phyloP scores from a whole-genome alignment of 1,284 basidiomycete species.

The Termitomyces sp. region DNA sequence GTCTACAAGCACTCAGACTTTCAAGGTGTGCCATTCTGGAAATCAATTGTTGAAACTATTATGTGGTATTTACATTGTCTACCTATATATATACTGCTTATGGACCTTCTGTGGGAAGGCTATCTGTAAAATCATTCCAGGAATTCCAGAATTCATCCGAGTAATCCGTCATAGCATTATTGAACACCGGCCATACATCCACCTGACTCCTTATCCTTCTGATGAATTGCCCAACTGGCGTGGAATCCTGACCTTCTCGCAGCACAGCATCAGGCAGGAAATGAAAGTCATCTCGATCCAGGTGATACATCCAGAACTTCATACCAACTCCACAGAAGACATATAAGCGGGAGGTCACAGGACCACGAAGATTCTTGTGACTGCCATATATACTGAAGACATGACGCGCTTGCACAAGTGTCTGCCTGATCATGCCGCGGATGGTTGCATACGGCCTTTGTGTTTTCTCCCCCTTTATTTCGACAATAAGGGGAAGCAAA shows the following conservation, averaged over 20 bases:
- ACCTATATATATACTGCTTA: neutral
- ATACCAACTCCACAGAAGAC: neutral
- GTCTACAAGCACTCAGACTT: too few relatives aligned
- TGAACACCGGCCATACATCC: neutral
- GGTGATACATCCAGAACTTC: neutral
- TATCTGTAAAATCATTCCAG: neutral
- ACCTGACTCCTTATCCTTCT: neutral
- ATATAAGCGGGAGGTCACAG: neutral
- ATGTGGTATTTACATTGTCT: too few relatives aligned
- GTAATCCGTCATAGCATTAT: neutral
- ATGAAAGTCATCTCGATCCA: neutral
- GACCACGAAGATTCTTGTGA: neutral
- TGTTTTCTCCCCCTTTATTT: too few relatives aligned
- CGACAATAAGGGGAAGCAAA: neutral
- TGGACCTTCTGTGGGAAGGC: neutral
- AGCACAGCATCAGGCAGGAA: too few relatives aligned
- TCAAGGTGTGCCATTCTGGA: too few relatives aligned
- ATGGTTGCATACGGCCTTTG: too few relatives aligned
- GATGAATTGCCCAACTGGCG: neutral
- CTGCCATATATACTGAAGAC: neutral
- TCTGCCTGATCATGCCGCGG: too few relatives aligned
- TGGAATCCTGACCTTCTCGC: too few relatives aligned
- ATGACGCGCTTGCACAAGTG: neutral
- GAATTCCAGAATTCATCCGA: neutral
- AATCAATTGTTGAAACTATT: too few relatives aligned